Conservation (phyloP, 495 filamentous ascomycete genomes). For the Penicillium flavigenum region DNA sequence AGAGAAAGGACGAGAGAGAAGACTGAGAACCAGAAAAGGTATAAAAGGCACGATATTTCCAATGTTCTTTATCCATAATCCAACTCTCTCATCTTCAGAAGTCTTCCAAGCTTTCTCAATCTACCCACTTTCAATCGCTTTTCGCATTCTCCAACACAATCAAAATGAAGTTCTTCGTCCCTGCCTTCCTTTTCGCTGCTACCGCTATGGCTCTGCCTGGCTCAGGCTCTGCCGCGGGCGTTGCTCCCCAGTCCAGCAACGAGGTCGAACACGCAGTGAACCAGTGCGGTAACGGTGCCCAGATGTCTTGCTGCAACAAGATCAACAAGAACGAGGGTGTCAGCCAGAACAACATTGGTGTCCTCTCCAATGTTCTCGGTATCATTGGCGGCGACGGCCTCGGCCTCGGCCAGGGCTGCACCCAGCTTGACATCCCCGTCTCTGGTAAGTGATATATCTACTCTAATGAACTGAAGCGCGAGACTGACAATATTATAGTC, state of each 20-base stretch:
- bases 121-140: conserved; percentile 5
- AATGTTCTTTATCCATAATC: conserved; percentile 11
- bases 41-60: conserved; percentile 20
- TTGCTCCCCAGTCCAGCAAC: background rate
- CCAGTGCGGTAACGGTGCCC: conserved; percentile 41
- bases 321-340: conserved; percentile 33
- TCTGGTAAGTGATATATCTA: conserved; percentile 18
- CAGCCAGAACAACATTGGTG: conserved; percentile 25
- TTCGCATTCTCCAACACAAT: conserved; percentile 13
- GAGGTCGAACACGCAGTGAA: conserved; percentile 24
- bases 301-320: conserved; percentile 46
- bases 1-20: background rate
- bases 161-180: conserved; percentile 41
- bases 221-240: conserved; percentile 8
- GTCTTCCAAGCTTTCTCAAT: conserved; percentile 3
- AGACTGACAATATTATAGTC: conserved; percentile 9
- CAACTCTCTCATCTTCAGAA: conserved; percentile 9
- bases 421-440: conserved; percentile 21
- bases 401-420: conserved; percentile 31
- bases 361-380: conserved; percentile 26
- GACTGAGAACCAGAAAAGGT: conserved; percentile 5
- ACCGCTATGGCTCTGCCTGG: conserved; percentile 31
- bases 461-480: background rate
- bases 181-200: conserved; percentile 33
- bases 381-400: conserved; percentile 28